phyloP scores from a whole-genome alignment of 1,284 basidiomycete genomes.

The Ceratobasidium sp. region DNA sequence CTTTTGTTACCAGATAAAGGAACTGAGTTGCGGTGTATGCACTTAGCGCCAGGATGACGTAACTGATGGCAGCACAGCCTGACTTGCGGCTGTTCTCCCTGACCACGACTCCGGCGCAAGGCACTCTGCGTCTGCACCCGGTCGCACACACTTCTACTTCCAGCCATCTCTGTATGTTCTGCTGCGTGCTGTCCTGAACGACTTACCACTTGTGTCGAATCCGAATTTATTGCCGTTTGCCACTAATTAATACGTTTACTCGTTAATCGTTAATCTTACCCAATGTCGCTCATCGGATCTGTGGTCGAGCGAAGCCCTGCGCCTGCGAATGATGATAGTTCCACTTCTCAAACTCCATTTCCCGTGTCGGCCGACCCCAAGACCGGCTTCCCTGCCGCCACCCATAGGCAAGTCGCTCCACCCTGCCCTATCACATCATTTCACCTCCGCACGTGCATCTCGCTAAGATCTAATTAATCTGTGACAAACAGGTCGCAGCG shows the following conservation, averaged over 20 bases:
- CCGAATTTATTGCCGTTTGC: background rate
- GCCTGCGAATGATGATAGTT: background rate
- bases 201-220: background rate
- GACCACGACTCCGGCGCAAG: slow-evolving; percentile 9
- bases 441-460: background rate
- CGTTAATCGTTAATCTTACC: slow-evolving; percentile 3
- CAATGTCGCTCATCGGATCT: slow-evolving; percentile 40
- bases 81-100: background rate
- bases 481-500: slow-evolving; percentile 22
- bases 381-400: slow-evolving; percentile 45
- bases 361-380: slow-evolving; percentile 41
- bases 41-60: background rate
- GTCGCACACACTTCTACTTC: slow-evolving; percentile 5
- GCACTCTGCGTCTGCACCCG: slow-evolving; percentile 1
- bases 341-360: slow-evolving; percentile 35
- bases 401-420: slow-evolving; percentile 37
- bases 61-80: background rate
- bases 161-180: slow-evolving; percentile 20
- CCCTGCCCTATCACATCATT: background rate
- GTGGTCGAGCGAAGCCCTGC: slow-evolving; percentile 39
- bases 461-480: background rate
- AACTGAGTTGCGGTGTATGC: background rate
- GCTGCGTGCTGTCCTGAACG: slow-evolving; percentile 3
- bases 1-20: background rate
- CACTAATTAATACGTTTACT: background rate